Base-by-base conservation (phyloP, 352 stramenopile genomes). In the Blastocystis sp. region DNA sequence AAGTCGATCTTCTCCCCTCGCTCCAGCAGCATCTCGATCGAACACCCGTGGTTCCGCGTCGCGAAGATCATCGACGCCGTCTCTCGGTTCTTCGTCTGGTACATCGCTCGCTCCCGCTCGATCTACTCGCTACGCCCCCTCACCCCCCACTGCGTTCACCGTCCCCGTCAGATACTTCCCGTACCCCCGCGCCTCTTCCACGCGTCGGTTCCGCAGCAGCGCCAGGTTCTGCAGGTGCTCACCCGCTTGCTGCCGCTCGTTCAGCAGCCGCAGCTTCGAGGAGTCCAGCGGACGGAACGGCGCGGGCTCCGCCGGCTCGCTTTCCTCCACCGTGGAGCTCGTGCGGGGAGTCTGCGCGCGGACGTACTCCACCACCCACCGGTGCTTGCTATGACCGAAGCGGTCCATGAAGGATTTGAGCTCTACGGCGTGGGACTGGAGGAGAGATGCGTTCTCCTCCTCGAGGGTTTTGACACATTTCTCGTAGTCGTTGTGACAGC, bases 141-240 rank as follows among this genome's bases (percentile, higher is more conserved):
- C 0, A 16, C 14, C 49, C 2, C 29, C 32, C 42, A 81, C 69
- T 11, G 69, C 69, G 8, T 11, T 40, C 53, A 40, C 49, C 3
- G 69, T 81, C 16, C 42, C 16, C 2, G 46, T 57, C 2, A 81
- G 29, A 61, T 64, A 81, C 51, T 81, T 81, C 32, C 69, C 69
- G 29, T 81, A 64, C 21, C 69, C 51, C 9, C 69, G 69, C 11
- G 40, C 44, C 53, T 81, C 69, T 29, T 81, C 69, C 29, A 44
- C 24, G 16, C 69, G 46, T 44, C 27, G 29, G 16, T 46, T 48
- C 4, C 63, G 27, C 49, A 81, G 46, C 24, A 81, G 1, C 21
- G 44, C 44, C 34, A 64, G 44, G 42, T 81, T 81, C 46, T 38
- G 46, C 49, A 64, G 34, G 27, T 51, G 40, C 44, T 65, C 32